Evolutionary conservation across 2,329 filamentous ascomycete genomes (phyloP).

Genomic region (Xylaria sp.): DNA sequence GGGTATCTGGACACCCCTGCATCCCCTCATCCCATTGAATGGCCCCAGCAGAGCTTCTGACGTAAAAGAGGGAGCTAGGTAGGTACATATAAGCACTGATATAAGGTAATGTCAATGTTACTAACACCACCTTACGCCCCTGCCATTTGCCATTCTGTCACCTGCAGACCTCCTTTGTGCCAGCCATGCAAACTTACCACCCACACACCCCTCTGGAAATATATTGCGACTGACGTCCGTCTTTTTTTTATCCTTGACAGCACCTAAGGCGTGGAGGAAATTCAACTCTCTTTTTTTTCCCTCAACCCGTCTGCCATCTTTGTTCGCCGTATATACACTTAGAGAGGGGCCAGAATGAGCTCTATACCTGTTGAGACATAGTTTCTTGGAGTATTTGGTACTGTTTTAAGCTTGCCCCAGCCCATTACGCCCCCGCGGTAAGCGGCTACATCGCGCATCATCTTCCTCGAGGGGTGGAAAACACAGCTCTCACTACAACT

Average conservation of each 20-base stretch:
- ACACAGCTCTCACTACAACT: constrained; percentile 2
- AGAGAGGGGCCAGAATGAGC: constrained; percentile 9
- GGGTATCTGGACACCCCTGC: constrained; percentile 26
- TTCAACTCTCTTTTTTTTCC: constrained; percentile 1
- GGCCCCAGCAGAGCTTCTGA: constrained; percentile 20
- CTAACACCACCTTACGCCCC: constrained; percentile 28
- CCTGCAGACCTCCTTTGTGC: constrained; percentile 33
- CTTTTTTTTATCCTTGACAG: constrained; percentile 35
- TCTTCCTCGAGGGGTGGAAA: constrained; percentile 5
- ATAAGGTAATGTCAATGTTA: constrained; percentile 14
- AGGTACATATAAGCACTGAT: constrained; percentile 3
- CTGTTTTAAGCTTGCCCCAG: constrained; percentile 10
- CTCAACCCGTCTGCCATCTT: constrained; percentile 9
- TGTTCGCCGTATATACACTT: constrained; percentile 16
- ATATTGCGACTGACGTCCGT: constrained; percentile 39
- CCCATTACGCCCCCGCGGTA: constrained; percentile 18
- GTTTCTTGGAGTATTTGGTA: constrained; percentile 9
- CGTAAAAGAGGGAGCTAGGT: constrained; percentile 17
- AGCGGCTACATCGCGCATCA: constrained; percentile 31
- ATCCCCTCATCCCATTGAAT: constrained; percentile 22
- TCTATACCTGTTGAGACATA: neutral
- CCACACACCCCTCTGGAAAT: constrained; percentile 39
- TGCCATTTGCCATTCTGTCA: constrained; percentile 34
- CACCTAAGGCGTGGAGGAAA: constrained; percentile 12
- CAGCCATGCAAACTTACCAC: constrained; percentile 33